Evolutionary conservation across 2,329 filamentous ascomycete genomes (phyloP), one percentile per base, ranked within the genome.

Genomic region (Nothophaeocryptopus gaeumannii): DNA sequence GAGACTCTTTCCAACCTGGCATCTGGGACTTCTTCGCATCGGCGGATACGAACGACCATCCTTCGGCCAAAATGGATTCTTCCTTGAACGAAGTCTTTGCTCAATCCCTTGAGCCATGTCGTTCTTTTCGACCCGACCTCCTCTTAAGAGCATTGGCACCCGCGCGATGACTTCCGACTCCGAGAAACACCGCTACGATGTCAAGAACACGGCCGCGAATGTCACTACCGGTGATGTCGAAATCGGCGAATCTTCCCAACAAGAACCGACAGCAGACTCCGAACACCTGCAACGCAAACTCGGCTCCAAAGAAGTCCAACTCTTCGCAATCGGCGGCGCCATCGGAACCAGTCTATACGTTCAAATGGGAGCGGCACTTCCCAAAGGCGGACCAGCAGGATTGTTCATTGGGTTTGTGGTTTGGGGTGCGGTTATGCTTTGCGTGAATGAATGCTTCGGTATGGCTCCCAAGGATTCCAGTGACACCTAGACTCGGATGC

Each of bases 331-430:
- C 14, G 53, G 53, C 11, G 50, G 47, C 14, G 53, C 53, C 5
- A 53, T 55, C 29, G 53, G 53, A 11, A 55, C 53, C 9, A 46
- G 40, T 39, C 34, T 55, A 38, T 53, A 37, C 32, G 53, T 55
- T n/a, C 39, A 44, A 29, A 55, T 55, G 50, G 53, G 53, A 15
- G 46, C 53, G 12, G 43, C 47, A 20, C 35, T 55, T 2, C 53
- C 53, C 11, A 55, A 50, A 30, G 51, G 75, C 72, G 55, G 67
- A 74, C 47, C 76, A 70, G 54, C 74, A 74, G 55, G 68, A 70
- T 8, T 53, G 16, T 67, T 65, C 43, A 61, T 72, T 10, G 60
- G 70, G 8, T 62, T 71, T 36, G 54, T 65, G 26, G 69, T 67
- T 50, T 72, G 70, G 58, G 45, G 34, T 9, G 46, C 31, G 30